Conservation (phyloP, 805 yeast species). For the Wickerhamomyces subpelliculosus region DNA sequence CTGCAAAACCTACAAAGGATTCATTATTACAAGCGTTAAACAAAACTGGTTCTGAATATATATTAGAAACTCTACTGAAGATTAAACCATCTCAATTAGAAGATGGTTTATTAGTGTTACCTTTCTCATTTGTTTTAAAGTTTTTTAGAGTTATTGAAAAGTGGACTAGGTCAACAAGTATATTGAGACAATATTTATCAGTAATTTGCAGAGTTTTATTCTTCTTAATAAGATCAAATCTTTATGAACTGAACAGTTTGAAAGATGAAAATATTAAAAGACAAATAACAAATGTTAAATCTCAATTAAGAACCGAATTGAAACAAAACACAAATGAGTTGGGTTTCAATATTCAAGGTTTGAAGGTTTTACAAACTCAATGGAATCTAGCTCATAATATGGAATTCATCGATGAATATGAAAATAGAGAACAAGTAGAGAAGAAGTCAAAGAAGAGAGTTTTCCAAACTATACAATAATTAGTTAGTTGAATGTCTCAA, state of each 20-base stretch:
- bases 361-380: conserved; percentile 63
- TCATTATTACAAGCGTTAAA: conserved; percentile 70
- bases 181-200: conserved; percentile 46
- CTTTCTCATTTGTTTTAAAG: conserved; percentile 74
- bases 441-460: conserved; percentile 64
- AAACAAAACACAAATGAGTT: conserved; percentile 46
- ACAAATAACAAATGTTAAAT: conserved; percentile 58
- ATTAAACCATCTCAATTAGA: conserved; percentile 83
- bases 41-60: conserved; percentile 69
- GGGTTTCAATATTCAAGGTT: conserved; percentile 82
- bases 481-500: no score
- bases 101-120: conserved; percentile 86
- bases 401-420: conserved; percentile 65
- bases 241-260: conserved; percentile 70
- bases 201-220: conserved; percentile 69
- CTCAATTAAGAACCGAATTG: conserved; percentile 52
- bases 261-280: conserved; percentile 56
- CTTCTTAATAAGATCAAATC: conserved; percentile 66
- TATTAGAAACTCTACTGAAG: conserved; percentile 60
- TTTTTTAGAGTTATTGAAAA: conserved; percentile 66
- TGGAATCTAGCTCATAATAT: conserved; percentile 74
- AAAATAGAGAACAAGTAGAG: conserved; percentile 46
- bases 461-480: conserved; percentile 43
- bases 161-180: conserved; percentile 53
- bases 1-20: conserved; percentile 56